Base-by-base conservation (phyloP, 2,329 filamentous ascomycete genomes). In the Apiospora marii region DNA sequence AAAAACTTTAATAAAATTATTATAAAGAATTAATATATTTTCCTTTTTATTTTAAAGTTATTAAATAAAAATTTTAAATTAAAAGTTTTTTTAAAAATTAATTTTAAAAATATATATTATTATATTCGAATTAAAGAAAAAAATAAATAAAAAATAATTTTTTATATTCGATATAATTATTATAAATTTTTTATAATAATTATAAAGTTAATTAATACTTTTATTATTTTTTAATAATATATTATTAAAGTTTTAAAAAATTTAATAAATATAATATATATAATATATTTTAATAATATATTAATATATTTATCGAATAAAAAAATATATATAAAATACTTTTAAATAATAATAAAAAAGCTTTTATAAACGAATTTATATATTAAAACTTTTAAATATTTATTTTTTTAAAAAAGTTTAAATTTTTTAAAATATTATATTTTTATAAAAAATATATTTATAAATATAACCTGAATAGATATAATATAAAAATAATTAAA, bases 401-500 rank as follows among this genome's bases (percentile, higher is more conserved):
- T 16, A 34, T 67, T 37, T 34, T 22, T 37, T 16, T 67, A 67
- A 67, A 67, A 16, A 10, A 34, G 37, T 8, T 41, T 67, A 67
- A 43, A 34, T 5, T 37, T 67, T 7, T 67, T 67, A 22, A 37
- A 22, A 22, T 67, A 67, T 67, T 14, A 22, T 37, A 67, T 37
- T 22, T 34, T 41, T 67, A 67, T 67, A 67, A 67, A 37, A 37
- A 34, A 24, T 2, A 16, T 43, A 34, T 41, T 67, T 43, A 67
- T 37, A 67, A 22, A 67, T 67, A 13, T 41, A 41, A 22, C 3
- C n/a, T 8, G 3, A 67, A 67, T 67, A 37, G 22, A 67, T 67
- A 67, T 67, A 13, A 67, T 67, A 19, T 13, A 43, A 14, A 13
- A 37, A n/a, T 43, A 67, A 67, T 22, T 67, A 67, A 67, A n/a